Conservation (phyloP, 1,284 basidiomycete species). For the Irpex sp. region DNA sequence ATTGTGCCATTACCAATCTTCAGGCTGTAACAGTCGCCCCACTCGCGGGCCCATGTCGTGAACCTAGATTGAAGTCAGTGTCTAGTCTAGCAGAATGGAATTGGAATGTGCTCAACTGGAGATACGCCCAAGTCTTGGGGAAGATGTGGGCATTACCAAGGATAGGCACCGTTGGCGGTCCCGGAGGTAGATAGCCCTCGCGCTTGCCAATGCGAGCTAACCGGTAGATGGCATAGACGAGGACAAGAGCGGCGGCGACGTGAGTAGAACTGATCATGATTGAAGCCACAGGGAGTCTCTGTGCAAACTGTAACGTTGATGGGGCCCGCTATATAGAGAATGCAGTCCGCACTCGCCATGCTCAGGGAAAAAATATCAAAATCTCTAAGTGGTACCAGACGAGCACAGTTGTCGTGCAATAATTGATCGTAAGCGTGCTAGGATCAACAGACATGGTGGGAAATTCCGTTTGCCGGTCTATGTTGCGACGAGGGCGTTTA, state of each 20-base stretch:
- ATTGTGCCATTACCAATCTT: conserved; percentile 18
- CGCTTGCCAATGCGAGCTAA: conserved; percentile 11
- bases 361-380: background rate
- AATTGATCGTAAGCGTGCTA: background rate
- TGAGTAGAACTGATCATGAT: background rate
- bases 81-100: background rate
- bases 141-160: conserved; percentile 29
- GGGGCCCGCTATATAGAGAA: background rate
- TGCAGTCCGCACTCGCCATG: background rate
- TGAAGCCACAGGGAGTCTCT: background rate
- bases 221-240: background rate
- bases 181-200: conserved; percentile 27
- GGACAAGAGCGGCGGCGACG: background rate
- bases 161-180: conserved; percentile 29
- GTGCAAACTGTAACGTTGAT: background rate
- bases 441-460: too few species aligned
- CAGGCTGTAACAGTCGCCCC: conserved; percentile 26
- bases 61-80: conserved; percentile 12
- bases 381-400: background rate
- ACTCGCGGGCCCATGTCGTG: conserved; percentile 24
- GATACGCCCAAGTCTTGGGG: conserved; percentile 22
- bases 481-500: background rate
- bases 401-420: background rate
- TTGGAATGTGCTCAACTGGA: conserved; percentile 15
- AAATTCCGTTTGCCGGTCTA: too few species aligned